Base-by-base conservation (phyloP, 2,329 filamentous ascomycete species). In the Nigrospora osmanthi region DNA sequence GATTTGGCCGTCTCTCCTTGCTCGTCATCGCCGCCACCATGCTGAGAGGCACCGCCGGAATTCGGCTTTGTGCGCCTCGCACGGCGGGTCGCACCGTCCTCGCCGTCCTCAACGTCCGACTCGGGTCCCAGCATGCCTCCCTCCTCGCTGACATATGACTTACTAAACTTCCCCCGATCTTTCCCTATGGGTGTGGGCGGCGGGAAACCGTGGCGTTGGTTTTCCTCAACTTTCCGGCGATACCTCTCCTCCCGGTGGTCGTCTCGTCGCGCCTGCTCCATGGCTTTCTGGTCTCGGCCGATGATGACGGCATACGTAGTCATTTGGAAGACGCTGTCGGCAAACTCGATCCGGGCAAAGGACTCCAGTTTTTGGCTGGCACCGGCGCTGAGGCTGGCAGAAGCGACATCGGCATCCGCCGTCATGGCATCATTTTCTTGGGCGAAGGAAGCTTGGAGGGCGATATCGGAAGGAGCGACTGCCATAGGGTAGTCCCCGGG, bases 301-400 rank as follows among this genome's bases (percentile, higher is more conserved):
- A 90, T 78, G 46, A 86, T 77, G 53, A 89, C 76, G 43, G 78
- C 74, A 54, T 83, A 83, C 1, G 84, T 88, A 42, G 81, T 87
- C 80, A 90, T 85, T 63, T 87, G 85, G 61, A 87, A 89, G 45
- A 81, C 76, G 58, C 85, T 84, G 67, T 90, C 86, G 52, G 77
- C 74, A 58, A 90, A 89, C 55, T 82, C 78, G 49, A 90, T 69
- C 43, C 72, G 69, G 37, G 76, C 76, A 58, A 78, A 80, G 3
- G 75, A 78, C 55, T 79, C 73, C 13, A 80, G 62, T 40, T 63
- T 66, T 52, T 71, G 69, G 28, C 59, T 60, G 11, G 55, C 53
- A 41, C 58, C 60, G 35, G 47, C 44, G 16, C 64, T 59, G 9
- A 60, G 50, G n/a, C 53, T 59, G 42, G 58, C 52, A 43, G 66